Base-by-base conservation (phyloP, 228 moss, liverwort and hornwort species). In the Sphagnum fallax region DNA sequence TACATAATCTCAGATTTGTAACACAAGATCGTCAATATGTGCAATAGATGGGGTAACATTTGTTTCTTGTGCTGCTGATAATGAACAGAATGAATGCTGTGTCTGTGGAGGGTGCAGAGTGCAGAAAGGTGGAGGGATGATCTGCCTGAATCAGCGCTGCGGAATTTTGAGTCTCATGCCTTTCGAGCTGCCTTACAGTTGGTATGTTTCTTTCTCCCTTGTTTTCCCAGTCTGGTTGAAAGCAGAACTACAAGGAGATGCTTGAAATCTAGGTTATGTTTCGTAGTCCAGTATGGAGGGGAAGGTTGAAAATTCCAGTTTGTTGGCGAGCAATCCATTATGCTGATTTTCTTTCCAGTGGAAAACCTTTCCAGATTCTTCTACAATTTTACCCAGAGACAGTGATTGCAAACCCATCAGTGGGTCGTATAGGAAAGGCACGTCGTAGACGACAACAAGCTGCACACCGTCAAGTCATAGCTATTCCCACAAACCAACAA, bases 91-190 rank as follows among this genome's bases (percentile, higher is more conserved):
- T 32, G 32, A 32, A 32, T 32, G 32, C 32, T 32, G 32, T 32
- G 32, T 32, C 2, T 32, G 4, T 55, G 8, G 55, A 55, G 9
- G 55, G 55, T 8, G 68, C 78, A 88, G 82, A 88, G 88, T 80
- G 85, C 85, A 68, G 85, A 82, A 14, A 80, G 85, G 61, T 88
- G 85, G 88, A 88, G 78, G 70, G 80, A 85, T 12, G 78, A 80
- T 61, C 80, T 80, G 65, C 82, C 82, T 69, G 72, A 78, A 69
- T 76, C 72, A 61, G 88, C 85, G 47, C 47, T 59, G 49, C 80
- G 73, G 52, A 82, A 80, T 61, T 88, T 88, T 52, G 85, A 85
- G 77, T 76, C 78, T 18, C 88, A 85, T 67, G 81, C 82, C 61
- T 85, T 88, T 52, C 77, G 85, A 66, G 82, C 88, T 65, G 78